phyloP scores from a whole-genome alignment of 2,329 filamentous ascomycete species.

The Claviceps arundinis region DNA sequence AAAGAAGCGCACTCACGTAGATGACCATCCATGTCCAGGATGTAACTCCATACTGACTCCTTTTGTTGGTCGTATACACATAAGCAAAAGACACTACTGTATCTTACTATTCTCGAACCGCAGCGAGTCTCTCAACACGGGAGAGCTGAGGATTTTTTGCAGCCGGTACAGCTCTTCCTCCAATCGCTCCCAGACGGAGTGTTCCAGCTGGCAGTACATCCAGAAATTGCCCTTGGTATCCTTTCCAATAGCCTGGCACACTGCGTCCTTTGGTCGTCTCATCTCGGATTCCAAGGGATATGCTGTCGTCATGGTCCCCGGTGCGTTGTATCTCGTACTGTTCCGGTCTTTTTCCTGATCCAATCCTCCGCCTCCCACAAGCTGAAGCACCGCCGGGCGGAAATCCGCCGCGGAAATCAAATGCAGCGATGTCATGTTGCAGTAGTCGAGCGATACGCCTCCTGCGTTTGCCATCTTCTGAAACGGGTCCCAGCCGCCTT shows the following conservation, averaged over 20 bases:
- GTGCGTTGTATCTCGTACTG: conserved; percentile 3
- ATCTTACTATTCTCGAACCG: background rate
- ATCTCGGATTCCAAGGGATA: conserved; percentile 1
- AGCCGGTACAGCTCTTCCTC: conserved; percentile 7
- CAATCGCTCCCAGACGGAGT: conserved; percentile 5
- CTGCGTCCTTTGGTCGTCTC: background rate
- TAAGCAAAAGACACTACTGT: background rate
- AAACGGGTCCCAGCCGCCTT: background rate
- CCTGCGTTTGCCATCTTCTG: background rate
- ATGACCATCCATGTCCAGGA: too few relatives aligned
- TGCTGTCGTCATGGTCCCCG: conserved; percentile 4
- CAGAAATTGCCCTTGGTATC: conserved; percentile 5
- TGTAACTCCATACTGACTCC: too few relatives aligned
- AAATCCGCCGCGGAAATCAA: conserved; percentile 5
- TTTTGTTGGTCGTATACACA: too few relatives aligned
- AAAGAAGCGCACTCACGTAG: too few relatives aligned
- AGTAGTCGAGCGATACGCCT: background rate
- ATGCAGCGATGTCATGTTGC: conserved; percentile 3
- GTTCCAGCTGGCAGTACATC: conserved; percentile 7
- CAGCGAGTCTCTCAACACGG: conserved; percentile 2
- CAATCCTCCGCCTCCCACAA: background rate
- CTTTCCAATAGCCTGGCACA: conserved; percentile 5
- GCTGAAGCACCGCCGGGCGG: conserved; percentile 2
- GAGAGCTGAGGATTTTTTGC: conserved; percentile 6
- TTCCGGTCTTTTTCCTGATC: background rate